Percentiles rank a stretch among this genome's conserved stretches.
Evolutionary conservation across 768 basidiomycete species (phyloP).

Genomic region (Termitomyces sp.): DNA sequence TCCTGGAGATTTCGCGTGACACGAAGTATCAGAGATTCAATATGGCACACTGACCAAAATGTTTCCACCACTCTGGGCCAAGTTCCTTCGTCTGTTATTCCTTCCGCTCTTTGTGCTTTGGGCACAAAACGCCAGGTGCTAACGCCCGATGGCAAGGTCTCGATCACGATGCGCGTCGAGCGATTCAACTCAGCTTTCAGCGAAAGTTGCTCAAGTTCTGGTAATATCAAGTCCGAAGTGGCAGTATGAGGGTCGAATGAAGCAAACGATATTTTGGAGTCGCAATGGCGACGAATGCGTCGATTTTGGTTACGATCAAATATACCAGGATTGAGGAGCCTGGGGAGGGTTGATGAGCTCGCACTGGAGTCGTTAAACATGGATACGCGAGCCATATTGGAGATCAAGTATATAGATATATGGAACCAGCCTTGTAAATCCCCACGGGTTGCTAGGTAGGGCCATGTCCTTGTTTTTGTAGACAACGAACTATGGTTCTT

Average conservation of each 20-base stretch:
- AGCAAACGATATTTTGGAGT: slow-evolving; percentile 65
- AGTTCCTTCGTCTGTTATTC: slow-evolving; percentile 55
- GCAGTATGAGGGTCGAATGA: slow-evolving; percentile 70
- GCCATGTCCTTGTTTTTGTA: slow-evolving; percentile 4
- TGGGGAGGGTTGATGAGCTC: slow-evolving; percentile 17
- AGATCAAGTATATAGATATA: not conserved
- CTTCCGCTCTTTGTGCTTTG: slow-evolving; percentile 51
- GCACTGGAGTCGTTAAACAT: slow-evolving; percentile 8
- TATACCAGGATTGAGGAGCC: slow-evolving; percentile 44
- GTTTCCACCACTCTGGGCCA: slow-evolving; percentile 67
- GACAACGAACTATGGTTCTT: not conserved
- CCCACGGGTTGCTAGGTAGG: slow-evolving; percentile 12
- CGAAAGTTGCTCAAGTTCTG: slow-evolving; percentile 34
- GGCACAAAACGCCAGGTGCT: slow-evolving; percentile 77
- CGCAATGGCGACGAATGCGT: slow-evolving; percentile 54
- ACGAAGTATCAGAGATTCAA: slow-evolving; percentile 8
- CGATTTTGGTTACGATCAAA: slow-evolving; percentile 57
- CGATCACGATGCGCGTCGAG: slow-evolving; percentile 71
- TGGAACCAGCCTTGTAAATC: slow-evolving; percentile 11
- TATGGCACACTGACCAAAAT: slow-evolving; percentile 46
- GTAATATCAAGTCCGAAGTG: slow-evolving; percentile 27
- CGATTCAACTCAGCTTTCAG: slow-evolving; percentile 41
- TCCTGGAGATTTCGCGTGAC: slow-evolving; percentile 36
- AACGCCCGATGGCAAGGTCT: slow-evolving; percentile 49
- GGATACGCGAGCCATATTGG: not conserved